Conservation (phyloP, 495 filamentous ascomycete genomes). For the Mytilinidion resinicola region DNA sequence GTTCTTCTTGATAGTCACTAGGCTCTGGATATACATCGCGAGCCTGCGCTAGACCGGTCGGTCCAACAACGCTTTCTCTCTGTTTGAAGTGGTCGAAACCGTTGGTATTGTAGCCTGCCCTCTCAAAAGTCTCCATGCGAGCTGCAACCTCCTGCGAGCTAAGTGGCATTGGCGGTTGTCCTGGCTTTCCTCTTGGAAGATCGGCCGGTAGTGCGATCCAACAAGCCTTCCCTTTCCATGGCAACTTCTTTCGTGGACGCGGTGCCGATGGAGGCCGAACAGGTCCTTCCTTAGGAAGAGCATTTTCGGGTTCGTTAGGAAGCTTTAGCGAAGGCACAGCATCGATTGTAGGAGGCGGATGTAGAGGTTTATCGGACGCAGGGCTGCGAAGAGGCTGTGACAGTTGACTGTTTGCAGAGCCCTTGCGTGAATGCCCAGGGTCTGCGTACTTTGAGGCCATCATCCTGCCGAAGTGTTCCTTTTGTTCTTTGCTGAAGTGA, state of each 20-base stretch:
- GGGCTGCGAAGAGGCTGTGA: constrained; percentile 4
- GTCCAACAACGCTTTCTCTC: background rate
- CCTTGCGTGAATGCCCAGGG: constrained; percentile 17
- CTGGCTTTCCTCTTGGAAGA: constrained; percentile 22
- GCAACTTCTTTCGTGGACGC: constrained; percentile 30
- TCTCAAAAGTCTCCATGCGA: constrained; percentile 64
- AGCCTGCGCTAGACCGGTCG: constrained; percentile 45
- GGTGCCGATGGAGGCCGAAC: constrained; percentile 10
- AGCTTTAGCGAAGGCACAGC: constrained; percentile 3
- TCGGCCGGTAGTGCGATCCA: constrained; percentile 28
- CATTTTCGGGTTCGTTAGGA: background rate
- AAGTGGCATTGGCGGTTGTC: constrained; percentile 49
- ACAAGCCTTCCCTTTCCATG: constrained; percentile 33
- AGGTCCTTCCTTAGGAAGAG: constrained; percentile 4
- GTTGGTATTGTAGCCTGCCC: constrained; percentile 65
- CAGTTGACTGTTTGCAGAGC: constrained; percentile 13
- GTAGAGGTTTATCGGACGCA: background rate
- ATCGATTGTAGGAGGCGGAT: constrained; percentile 1
- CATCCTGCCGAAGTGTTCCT: constrained; percentile 30
- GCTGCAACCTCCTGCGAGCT: constrained; percentile 53
- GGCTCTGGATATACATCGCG: constrained; percentile 66
- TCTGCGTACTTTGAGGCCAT: constrained; percentile 30
- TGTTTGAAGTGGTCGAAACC: constrained; percentile 51
- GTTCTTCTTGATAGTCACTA: constrained; percentile 51
- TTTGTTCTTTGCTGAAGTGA: constrained; percentile 23